A percentile compares a stretch with the other conserved stretches of the same genome.
Conservation (phyloP, 345 rosid species). For the Eucalyptus sp. region DNA sequence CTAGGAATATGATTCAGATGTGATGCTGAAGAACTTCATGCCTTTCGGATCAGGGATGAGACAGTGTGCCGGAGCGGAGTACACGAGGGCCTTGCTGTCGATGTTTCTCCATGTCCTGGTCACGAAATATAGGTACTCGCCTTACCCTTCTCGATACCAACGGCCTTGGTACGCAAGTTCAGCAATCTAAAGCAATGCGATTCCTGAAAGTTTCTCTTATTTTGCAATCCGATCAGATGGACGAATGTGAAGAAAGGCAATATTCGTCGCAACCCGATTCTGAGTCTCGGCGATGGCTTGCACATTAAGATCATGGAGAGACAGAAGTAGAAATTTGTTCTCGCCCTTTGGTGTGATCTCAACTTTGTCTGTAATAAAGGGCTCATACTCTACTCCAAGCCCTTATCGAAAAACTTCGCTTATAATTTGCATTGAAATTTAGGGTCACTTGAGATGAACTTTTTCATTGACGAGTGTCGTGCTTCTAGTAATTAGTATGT, state of each 20-base stretch:
- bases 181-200: not conserved
- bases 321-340: not conserved
- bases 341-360: not conserved
- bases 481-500: not conserved
- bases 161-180: not conserved
- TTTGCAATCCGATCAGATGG: not conserved
- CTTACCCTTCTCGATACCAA: not conserved
- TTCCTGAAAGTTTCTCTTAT: not conserved
- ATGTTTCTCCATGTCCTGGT: constrained; percentile 10
- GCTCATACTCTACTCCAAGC: too few species aligned
- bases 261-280: not conserved
- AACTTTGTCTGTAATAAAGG: too few species aligned
- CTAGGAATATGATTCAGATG: not conserved
- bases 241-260: not conserved
- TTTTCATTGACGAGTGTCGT: not conserved
- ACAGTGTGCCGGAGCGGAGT: constrained; percentile 16
- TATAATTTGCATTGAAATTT: too few species aligned
- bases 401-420: too few species aligned
- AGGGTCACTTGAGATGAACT: not conserved
- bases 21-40: constrained; percentile 7
- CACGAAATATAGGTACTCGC: constrained; percentile 3
- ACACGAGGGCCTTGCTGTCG: not conserved
- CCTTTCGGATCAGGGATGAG: constrained; percentile 15
- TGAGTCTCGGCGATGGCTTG: not conserved
- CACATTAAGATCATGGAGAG: not conserved